Base-by-base conservation (phyloP, 2,329 filamentous ascomycete species). In the Colletotrichum sp. region DNA sequence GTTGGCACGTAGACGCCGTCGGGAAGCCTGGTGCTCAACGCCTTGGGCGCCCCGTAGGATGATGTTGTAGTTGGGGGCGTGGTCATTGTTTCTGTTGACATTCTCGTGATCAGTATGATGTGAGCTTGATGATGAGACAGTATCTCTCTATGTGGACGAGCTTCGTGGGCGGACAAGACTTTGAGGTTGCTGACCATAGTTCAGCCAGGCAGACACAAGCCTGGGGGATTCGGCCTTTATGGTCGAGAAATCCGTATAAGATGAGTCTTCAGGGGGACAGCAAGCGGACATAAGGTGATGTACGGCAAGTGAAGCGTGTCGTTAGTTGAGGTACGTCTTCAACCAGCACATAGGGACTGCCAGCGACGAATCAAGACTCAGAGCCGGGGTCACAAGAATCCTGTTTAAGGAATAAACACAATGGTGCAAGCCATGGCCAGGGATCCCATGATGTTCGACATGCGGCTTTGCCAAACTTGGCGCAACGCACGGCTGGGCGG, bases 1-100 rank as follows among this genome's bases (percentile, higher is more conserved):
- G 83, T 84, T 36, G 84, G 84, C 6, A 85, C 83, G 79, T 86
- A 86, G 67, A 86, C 83, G 64, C 84, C 84, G 55, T 72, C 71
- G 8, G 71, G 75, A 3, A 78, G 75, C 12, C 75, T 49, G 8
- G 67, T 15, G 18, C 63, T 52, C 13, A 26, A 8, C 3, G 75
- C 68, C 30, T 78, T 78, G 64, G 77, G 68, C 8, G 66, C 44
- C 8, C 75, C 77, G 13, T 66, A 72, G 3, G 44, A 21, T 4
- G 60, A 26, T 18, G 12, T 5, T 36, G 64, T 68, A 8, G 32
- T 18, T 9, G 68, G 60, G 8, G 55, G 34, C 4, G 75, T 60
- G 15, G 55, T 5, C 67, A 68, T 28, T 4, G n/a, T 68, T 13
- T 39, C 34, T 24, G 62, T 28, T 9, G 75, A 55, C 55, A 75